Evolutionary conservation across 1,284 basidiomycete species (phyloP).

Genomic region (Trametes polyzona): DNA sequence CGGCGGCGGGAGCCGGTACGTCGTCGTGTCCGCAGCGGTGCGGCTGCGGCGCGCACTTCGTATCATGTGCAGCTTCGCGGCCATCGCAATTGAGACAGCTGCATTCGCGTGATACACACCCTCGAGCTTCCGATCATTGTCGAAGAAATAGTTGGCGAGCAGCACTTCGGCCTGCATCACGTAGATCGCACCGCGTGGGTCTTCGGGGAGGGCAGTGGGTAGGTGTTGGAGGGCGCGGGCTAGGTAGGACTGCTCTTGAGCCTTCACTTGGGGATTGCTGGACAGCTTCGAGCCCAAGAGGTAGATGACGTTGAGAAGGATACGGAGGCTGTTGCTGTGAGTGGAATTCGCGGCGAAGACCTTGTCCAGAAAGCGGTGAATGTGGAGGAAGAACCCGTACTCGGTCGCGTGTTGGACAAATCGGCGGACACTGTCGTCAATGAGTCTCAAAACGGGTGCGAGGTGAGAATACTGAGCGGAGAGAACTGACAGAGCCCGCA

Average conservation of each 20-base stretch:
- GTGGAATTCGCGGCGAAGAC: slow-evolving; percentile 30
- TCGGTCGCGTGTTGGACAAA: slow-evolving; percentile 42
- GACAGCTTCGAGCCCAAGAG: slow-evolving; percentile 33
- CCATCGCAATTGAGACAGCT: slow-evolving; percentile 46
- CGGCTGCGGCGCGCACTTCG: slow-evolving; percentile 31
- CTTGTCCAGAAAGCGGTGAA: slow-evolving; percentile 37
- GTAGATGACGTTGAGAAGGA: slow-evolving; percentile 32
- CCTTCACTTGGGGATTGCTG: slow-evolving; percentile 24
- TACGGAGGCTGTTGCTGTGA: slow-evolving; percentile 27
- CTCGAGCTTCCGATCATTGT: slow-evolving; percentile 43
- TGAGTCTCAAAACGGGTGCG: slow-evolving; percentile 4
- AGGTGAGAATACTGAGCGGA: slow-evolving; percentile 1
- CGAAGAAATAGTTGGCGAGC: slow-evolving; percentile 49
- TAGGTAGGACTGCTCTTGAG: slow-evolving; percentile 34
- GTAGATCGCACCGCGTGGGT: slow-evolving; percentile 44
- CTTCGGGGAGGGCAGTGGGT: slow-evolving; percentile 36
- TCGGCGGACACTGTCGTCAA: slow-evolving; percentile 12
- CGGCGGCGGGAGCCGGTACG: slow-evolving; percentile 36
- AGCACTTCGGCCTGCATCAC: slow-evolving; percentile 51
- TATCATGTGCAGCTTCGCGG: slow-evolving; percentile 42
- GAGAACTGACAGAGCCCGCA: slow-evolving; percentile 23
- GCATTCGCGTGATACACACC: slow-evolving; percentile 47
- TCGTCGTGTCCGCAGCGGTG: slow-evolving; percentile 13
- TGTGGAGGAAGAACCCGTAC: slow-evolving; percentile 48
- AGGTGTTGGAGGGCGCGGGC: slow-evolving; percentile 35